Evolutionary conservation across 345 rosid genomes (phyloP), one percentile per base, ranked within the genome.

Genomic region (Kernera saxatilis): DNA sequence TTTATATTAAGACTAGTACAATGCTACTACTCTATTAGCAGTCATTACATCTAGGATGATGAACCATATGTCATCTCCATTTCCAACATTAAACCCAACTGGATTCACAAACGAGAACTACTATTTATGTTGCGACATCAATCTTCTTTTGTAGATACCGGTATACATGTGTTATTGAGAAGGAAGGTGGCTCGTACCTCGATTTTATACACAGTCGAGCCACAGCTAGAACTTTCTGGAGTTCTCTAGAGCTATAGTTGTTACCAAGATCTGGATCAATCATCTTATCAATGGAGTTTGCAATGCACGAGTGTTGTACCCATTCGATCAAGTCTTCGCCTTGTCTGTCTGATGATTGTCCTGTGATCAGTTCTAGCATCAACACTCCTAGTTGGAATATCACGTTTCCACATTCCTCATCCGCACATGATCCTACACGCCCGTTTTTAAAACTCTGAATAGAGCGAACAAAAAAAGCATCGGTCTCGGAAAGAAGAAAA

Each of bases 221-320:
- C 21, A 89, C 86, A 3, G 86, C 85, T 12, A 93, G 83, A 46
- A 88, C 91, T 63, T 80, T 82, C 77, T 79, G 88, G 36, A 94
- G 92, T 77, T 90, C 90, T 46, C 59, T 80, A 2, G 89, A 83
- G 68, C 77, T 80, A 35, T 87, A 90, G 61, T 72, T 77, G 74
- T 81, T 79, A 8, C 96, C 97, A 2, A 94, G 84, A 69, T 91
- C 99, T 1, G 99, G 97, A 64, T 94, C 95, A 66, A 94, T 87
- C 93, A 94, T 88, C 60, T 81, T 87, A 29, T 86, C 83, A 6
- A 89, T 82, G 5, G 96, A 91, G 67, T 79, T 85, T 50, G 86
- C 72, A 8, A 84, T 69, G 55, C 85, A 79, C 23, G 89, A 78
- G 72, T 84, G 90, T 73, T 83, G 90, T 48, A 91, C 86, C 99